Evolutionary conservation across 345 rosid genomes (phyloP), one percentile per base, ranked within the genome.

Genomic region (Streptanthus diversifolius): DNA sequence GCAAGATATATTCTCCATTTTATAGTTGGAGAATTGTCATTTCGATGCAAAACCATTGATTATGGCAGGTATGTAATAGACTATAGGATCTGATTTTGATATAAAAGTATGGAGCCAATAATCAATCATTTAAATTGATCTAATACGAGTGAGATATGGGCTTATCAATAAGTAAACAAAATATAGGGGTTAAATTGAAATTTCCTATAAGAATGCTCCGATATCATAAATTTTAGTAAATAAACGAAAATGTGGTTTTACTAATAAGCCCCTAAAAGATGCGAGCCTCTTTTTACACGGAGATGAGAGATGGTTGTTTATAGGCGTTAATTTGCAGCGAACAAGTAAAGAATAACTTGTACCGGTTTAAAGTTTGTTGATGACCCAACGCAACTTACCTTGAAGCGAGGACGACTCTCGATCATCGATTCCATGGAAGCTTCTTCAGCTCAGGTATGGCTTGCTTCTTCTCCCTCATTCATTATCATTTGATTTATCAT

Each of bases 341-440:
- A 25, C 48, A 19, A 67, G 73, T 19, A 66, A 68, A 51, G 73
- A 49, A 68, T 59, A 37, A 37, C 63, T 43, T 22, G 58, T 32
- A 64, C 22, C 56, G 32, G 56, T 67, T 85, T 86, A 78, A 90
- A 90, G 98, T 43, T 74, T 63, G 86, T 74, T 32, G 90, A 84
- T 84, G 78, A 80, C 75, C 77, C 75, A 69, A 70, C 80, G 13
- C 82, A 71, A 67, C 77, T 72, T 48, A 73, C 69, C 76, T 75
- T 81, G 72, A 90, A 93, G 86, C 86, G 97, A 56, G 88, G 95
- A 80, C 87, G 90, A 72, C 81, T 78, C 70, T 63, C 85, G 27
- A 67, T 56, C 66, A 61, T 65, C 73, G 75, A 86, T 80, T 15
- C 83, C 79, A 93, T 91, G 96, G 97, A 91, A 63, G 72, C 89